Evolutionary conservation across 2,329 filamentous ascomycete species (phyloP).

Genomic region (Colletotrichum cuscutae): DNA sequence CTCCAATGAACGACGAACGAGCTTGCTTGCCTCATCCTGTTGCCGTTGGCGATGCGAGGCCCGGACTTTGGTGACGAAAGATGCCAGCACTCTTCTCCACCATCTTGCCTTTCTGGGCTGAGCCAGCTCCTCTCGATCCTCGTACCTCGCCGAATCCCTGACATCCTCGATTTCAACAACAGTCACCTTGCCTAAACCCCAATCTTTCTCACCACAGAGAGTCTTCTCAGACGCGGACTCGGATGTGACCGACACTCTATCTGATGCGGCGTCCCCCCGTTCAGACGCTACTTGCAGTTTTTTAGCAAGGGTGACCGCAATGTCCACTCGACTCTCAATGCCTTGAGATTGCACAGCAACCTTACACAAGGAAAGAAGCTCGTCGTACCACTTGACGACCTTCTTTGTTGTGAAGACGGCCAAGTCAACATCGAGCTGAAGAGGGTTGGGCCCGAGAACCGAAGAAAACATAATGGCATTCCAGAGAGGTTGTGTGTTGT

Average conservation of each 20-base stretch:
- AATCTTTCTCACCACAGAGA: background rate
- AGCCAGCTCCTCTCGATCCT: background rate
- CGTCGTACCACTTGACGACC: background rate
- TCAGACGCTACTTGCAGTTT: background rate
- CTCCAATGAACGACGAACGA: background rate
- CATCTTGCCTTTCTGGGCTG: background rate
- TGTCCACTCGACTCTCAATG: background rate
- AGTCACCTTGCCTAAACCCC: background rate
- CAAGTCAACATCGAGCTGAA: conserved; percentile 6
- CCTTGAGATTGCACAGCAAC: background rate
- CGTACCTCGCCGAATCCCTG: background rate
- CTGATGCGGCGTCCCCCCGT: background rate
- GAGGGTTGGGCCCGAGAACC: background rate
- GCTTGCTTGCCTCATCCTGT: background rate
- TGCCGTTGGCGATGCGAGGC: background rate
- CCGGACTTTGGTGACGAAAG: background rate
- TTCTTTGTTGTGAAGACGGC: background rate
- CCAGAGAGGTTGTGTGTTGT: background rate
- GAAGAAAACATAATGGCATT: background rate
- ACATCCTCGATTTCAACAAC: background rate
- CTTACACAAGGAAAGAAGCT: background rate
- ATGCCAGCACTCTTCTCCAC: background rate
- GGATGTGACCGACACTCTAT: background rate
- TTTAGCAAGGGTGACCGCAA: background rate
- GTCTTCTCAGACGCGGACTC: background rate